A percentile compares a stretch with the other conserved stretches of the same genome.
phyloP scores from a whole-genome alignment of 371 early-diverging fungal species.

The Gilbertella persicaria region DNA sequence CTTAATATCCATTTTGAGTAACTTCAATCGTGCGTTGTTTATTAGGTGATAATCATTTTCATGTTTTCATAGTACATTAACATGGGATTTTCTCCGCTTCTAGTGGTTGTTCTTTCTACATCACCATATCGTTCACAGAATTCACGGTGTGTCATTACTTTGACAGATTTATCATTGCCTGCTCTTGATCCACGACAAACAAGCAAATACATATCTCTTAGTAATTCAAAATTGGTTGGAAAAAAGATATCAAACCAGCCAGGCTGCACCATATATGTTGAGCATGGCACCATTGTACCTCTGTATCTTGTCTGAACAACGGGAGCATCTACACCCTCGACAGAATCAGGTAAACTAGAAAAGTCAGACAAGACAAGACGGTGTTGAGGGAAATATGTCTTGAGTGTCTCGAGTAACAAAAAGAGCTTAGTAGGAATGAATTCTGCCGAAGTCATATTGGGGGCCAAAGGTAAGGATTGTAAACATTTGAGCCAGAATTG shows the following conservation, averaged over 20 bases:
- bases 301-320: conserved; percentile 93
- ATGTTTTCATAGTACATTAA: conserved; percentile 92
- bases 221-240: conserved; percentile 92
- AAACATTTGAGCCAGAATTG: conserved; percentile 51
- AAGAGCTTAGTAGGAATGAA: conserved; percentile 92
- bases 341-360: conserved; percentile 76
- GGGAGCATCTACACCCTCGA: conserved; percentile 84
- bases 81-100: conserved; percentile 93
- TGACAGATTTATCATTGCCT: conserved; percentile 45
- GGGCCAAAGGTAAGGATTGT: conserved; percentile 77
- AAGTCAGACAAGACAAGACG: conserved; percentile 92
- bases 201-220: conserved; percentile 73
- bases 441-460: conserved; percentile 83
- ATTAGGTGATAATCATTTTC: conserved; percentile 66
- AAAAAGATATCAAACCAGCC: conserved; percentile 99
- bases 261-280: conserved; percentile 93
- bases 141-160: conserved; percentile 76
- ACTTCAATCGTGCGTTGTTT: neutral
- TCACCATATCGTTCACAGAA: conserved; percentile 83
- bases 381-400: conserved; percentile 83
- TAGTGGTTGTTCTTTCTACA: conserved; percentile 72
- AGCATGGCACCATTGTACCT: conserved; percentile 90
- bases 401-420: conserved; percentile 73
- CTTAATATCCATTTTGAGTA: neutral
- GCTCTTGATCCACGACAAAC: conserved; percentile 58